Evolutionary conservation across 768 basidiomycete genomes (phyloP).

Genomic region (Dioszegia hungarica): DNA sequence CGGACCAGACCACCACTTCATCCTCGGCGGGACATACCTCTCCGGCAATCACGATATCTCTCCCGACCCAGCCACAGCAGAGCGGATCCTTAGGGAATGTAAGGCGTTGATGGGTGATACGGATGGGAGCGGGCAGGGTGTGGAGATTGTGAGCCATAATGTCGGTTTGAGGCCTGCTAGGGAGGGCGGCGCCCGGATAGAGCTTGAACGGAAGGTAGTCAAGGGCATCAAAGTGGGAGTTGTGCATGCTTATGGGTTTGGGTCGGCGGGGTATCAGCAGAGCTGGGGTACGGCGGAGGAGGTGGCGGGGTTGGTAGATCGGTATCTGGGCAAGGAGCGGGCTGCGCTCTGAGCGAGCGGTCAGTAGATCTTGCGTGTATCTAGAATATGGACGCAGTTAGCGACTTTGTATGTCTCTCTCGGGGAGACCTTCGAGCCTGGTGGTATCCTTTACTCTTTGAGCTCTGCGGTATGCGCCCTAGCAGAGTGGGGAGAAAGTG

Average conservation of each 20-base stretch:
- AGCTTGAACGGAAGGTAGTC: conserved; percentile 48
- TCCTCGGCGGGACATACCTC: conserved; percentile 60
- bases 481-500: too few species aligned
- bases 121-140: conserved; percentile 44
- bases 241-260: conserved; percentile 60
- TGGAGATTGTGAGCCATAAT: conserved; percentile 56
- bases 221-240: conserved; percentile 40
- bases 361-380: too few species aligned
- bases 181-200: conserved; percentile 59
- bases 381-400: too few species aligned
- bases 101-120: conserved; percentile 52
- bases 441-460: too few species aligned
- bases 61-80: conserved; percentile 53
- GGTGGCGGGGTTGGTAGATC: conserved; percentile 19
- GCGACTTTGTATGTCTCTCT: too few species aligned
- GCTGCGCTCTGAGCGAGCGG: too few species aligned
- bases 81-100: conserved; percentile 48
- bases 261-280: conserved; percentile 36
- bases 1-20: conserved; percentile 50
- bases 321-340: neutral
- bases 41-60: conserved; percentile 54
- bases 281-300: conserved; percentile 40
- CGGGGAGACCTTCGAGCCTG: too few species aligned
- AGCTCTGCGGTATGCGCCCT: too few species aligned
- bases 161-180: conserved; percentile 61